A percentile compares a stretch with the other conserved stretches of the same genome.
Evolutionary conservation across 306 rosid species (phyloP).

Genomic region (Dalbergia cultrata): DNA sequence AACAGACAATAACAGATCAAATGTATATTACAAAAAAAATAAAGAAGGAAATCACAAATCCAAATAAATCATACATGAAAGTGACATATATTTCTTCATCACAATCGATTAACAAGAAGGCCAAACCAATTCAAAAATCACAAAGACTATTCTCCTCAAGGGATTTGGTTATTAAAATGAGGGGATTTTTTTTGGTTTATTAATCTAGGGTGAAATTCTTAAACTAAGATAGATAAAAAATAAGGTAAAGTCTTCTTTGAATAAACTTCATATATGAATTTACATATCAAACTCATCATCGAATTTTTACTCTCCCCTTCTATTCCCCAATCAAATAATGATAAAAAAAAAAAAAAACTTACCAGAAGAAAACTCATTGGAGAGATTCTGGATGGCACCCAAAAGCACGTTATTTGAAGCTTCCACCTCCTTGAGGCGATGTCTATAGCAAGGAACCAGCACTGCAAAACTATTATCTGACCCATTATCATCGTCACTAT

Average conservation of each 20-base stretch:
- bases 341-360: constrained; percentile 2
- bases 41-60: background rate
- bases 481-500: constrained; percentile 45
- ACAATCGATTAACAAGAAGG: background rate
- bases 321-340: too few species aligned
- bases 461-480: constrained; percentile 75
- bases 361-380: constrained; percentile 72
- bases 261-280: too few species aligned
- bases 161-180: too few species aligned
- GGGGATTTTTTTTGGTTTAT: too few species aligned
- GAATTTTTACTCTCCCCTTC: too few species aligned
- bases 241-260: too few species aligned
- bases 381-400: constrained; percentile 66
- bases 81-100: background rate
- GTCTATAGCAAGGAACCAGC: constrained; percentile 77
- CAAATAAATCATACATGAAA: background rate
- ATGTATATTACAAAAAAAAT: background rate
- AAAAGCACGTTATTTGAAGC: constrained; percentile 65
- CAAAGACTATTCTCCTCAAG: background rate
- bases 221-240: too few species aligned
- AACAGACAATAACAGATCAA: background rate
- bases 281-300: too few species aligned
- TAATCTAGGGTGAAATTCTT: too few species aligned
- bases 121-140: constrained; percentile 12
- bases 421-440: constrained; percentile 66